A percentile compares a stretch with the other conserved stretches of the same genome.
Conservation (phyloP, 495 filamentous ascomycete genomes). For the Aspergillus cavernicola region DNA sequence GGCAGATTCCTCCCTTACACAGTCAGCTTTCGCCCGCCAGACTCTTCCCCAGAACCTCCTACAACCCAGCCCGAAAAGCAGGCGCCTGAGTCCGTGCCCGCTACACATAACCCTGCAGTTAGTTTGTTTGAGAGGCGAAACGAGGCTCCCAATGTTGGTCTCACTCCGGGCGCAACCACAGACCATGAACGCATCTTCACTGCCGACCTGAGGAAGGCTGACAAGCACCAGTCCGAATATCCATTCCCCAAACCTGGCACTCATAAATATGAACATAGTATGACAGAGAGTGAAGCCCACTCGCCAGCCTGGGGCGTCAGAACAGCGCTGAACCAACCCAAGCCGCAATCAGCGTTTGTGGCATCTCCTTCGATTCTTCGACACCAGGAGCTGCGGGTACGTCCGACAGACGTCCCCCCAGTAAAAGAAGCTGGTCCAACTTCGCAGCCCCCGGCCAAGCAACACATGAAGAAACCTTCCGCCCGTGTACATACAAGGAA, state of each 20-base stretch:
- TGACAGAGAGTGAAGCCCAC: conserved; percentile 42
- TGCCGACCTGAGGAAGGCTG: conserved; percentile 28
- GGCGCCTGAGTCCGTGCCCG: conserved; percentile 27
- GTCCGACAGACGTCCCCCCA: conserved; percentile 20
- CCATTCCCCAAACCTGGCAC: conserved; percentile 28
- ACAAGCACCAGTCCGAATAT: conserved; percentile 28
- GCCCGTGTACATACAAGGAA: conserved; percentile 41
- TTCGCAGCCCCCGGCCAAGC: conserved; percentile 9
- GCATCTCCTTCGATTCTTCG: conserved; percentile 71
- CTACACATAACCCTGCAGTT: conserved; percentile 30
- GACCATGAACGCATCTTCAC: conserved; percentile 61
- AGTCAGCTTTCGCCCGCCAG: conserved; percentile 62
- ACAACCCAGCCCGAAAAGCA: conserved; percentile 34
- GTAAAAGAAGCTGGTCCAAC: conserved; percentile 24
- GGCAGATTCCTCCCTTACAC: conserved; percentile 85
- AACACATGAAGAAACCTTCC: conserved; percentile 1
- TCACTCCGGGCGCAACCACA: conserved; percentile 57
- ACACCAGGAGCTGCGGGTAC: conserved; percentile 50
- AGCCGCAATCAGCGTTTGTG: conserved; percentile 60
- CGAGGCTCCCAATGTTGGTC: conserved; percentile 35
- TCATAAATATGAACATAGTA: conserved; percentile 14
- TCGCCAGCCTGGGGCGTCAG: conserved; percentile 65
- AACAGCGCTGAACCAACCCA: conserved; percentile 65
- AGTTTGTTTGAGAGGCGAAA: conserved; percentile 40
- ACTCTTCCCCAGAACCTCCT: conserved; percentile 22